A percentile compares a stretch with the other conserved stretches of the same genome.
Evolutionary conservation across 148 eudicot species (phyloP).

Genomic region (Selenicereus undatus): DNA sequence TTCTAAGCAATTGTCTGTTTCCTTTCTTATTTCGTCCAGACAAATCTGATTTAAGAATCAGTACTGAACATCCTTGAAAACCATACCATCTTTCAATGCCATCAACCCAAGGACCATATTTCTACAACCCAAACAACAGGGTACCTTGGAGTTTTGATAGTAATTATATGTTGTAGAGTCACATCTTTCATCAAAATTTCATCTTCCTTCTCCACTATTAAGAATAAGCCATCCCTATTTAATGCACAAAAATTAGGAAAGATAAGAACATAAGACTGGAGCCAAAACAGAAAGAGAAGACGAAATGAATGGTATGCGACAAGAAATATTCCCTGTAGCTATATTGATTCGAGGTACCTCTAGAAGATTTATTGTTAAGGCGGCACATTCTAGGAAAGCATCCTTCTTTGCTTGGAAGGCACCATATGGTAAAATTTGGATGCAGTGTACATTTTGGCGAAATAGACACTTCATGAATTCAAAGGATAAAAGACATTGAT

Average conservation of each 20-base stretch:
- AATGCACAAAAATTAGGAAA: background rate
- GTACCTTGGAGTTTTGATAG: background rate
- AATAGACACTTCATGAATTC: background rate
- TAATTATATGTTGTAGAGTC: background rate
- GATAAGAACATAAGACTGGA: background rate
- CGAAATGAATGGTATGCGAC: background rate
- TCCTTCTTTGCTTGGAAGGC: background rate
- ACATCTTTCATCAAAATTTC: background rate
- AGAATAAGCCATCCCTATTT: background rate
- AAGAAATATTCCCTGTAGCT: background rate
- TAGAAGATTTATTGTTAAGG: background rate
- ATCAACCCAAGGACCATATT: background rate
- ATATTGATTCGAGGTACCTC: background rate
- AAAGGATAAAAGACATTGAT: background rate
- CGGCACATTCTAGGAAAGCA: background rate
- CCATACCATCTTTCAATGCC: background rate
- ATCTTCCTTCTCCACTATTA: background rate
- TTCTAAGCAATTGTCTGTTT: background rate
- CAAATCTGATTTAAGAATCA: background rate
- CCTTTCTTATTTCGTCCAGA: background rate
- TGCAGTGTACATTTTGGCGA: no score
- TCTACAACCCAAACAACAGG: background rate
- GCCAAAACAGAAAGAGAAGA: background rate
- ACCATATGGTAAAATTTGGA: background rate
- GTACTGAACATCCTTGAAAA: background rate